Evolutionary conservation across 192 early-diverging fungal genomes (phyloP).

Genomic region (Coemansia sp.): DNA sequence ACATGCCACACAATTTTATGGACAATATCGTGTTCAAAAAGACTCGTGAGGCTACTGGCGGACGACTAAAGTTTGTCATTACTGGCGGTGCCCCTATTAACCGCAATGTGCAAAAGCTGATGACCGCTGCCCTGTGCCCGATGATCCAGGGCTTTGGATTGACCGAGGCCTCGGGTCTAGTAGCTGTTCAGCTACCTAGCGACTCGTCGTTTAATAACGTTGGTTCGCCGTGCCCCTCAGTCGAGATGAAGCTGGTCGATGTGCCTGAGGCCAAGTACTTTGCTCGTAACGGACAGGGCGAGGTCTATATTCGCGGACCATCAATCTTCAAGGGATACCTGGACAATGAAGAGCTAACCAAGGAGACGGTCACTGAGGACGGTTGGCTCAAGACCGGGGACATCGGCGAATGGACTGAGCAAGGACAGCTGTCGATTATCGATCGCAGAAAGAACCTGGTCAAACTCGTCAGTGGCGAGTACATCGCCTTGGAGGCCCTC

Average conservation of each 20-base stretch:
- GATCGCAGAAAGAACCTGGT: conserved; percentile 97
- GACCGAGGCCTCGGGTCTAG: conserved; percentile 79
- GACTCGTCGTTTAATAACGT: conserved; percentile 66
- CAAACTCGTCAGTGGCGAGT: conserved; percentile 89
- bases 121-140: conserved; percentile 76
- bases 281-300: conserved; percentile 74
- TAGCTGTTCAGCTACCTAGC: conserved; percentile 66
- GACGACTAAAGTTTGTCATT: conserved; percentile 79
- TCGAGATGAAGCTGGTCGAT: conserved; percentile 85
- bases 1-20: conserved; percentile 67
- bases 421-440: conserved; percentile 86
- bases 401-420: conserved; percentile 84
- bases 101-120: conserved; percentile 82
- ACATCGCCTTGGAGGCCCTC: conserved; percentile 93
- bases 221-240: conserved; percentile 74
- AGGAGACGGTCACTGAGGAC: conserved; percentile 76
- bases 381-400: conserved; percentile 93
- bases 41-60: conserved; percentile 86
- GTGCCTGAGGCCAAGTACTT: conserved; percentile 72
- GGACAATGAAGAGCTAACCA: conserved; percentile 76
- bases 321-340: conserved; percentile 83
- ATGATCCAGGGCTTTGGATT: conserved; percentile 88
- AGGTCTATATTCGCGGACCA: conserved; percentile 84
- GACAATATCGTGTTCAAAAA: conserved; percentile 86
- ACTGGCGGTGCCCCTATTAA: conserved; percentile 93